Evolutionary conservation across 73 alveolate genomes (phyloP).

Genomic region (Paramecium pentaurelia): DNA sequence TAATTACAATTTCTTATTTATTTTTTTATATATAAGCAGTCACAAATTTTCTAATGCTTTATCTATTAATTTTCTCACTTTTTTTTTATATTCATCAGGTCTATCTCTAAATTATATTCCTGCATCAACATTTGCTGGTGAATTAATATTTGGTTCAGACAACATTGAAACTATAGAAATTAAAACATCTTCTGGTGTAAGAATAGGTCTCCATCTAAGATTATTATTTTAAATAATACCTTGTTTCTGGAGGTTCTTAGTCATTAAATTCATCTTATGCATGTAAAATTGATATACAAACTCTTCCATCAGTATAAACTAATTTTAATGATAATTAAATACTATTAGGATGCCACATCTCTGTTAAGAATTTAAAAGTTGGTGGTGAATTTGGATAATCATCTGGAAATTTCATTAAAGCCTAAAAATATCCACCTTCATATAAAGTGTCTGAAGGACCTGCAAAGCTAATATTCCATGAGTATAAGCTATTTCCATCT

Average conservation of each 20-base stretch:
- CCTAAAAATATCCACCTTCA: constrained; percentile 91
- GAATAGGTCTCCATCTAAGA: constrained; percentile 91
- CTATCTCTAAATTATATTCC: constrained; percentile 74
- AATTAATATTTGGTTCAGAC: constrained; percentile 87
- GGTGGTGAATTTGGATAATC: constrained; percentile 95
- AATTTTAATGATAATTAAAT: not conserved
- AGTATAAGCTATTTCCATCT: constrained; percentile 73
- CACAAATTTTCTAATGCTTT: constrained; percentile 82
- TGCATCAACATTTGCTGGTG: constrained; percentile 96
- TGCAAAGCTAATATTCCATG: constrained; percentile 83
- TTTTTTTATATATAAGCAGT: constrained; percentile 11
- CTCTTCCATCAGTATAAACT: constrained; percentile 90
- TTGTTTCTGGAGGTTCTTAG: constrained; percentile 83
- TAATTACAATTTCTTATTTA: not conserved
- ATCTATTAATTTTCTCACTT: constrained; percentile 78
- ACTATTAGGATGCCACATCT: constrained; percentile 97
- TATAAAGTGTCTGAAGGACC: constrained; percentile 93
- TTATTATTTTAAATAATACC: not conserved
- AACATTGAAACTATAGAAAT: constrained; percentile 88
- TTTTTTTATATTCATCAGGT: constrained; percentile 77
- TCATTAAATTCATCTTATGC: constrained; percentile 81
- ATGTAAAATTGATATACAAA: constrained; percentile 90
- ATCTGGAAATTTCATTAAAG: constrained; percentile 82
- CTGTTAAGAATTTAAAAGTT: constrained; percentile 86
- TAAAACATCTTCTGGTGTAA: constrained; percentile 83